Evolutionary conservation across 2,329 filamentous ascomycete species (phyloP).

Genomic region (Colletotrichum sidae): DNA sequence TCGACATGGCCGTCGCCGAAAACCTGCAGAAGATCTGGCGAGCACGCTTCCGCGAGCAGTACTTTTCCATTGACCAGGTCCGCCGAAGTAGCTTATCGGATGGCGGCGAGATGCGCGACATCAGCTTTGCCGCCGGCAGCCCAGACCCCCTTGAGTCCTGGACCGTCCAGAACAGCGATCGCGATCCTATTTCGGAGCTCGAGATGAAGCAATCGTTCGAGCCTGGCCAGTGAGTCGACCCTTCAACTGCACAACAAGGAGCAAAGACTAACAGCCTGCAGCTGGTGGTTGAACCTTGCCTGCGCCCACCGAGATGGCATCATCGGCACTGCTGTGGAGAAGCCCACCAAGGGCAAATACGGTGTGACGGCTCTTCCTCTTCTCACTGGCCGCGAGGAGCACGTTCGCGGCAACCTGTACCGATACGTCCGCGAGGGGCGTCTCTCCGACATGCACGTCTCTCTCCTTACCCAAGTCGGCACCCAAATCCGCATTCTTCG

Average conservation of each 20-base stretch:
- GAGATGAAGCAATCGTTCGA: constrained; percentile 57
- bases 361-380: constrained; percentile 62
- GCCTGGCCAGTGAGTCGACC: constrained; percentile 59
- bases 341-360: constrained; percentile 58
- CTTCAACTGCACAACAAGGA: neutral
- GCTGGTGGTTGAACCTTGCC: constrained; percentile 69
- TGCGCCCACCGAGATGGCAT: constrained; percentile 69
- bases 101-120: constrained; percentile 53
- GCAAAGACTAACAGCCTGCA: constrained; percentile 44
- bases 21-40: constrained; percentile 57
- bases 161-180: constrained; percentile 46
- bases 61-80: constrained; percentile 58
- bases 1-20: constrained; percentile 51
- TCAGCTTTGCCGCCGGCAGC: constrained; percentile 51
- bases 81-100: constrained; percentile 51
- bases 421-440: constrained; percentile 59
- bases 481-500: constrained; percentile 63
- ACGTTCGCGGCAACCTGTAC: constrained; percentile 44
- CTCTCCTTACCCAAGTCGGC: constrained; percentile 62
- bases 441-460: constrained; percentile 59
- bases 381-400: constrained; percentile 63
- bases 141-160: constrained; percentile 49
- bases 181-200: constrained; percentile 51
- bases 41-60: constrained; percentile 56
- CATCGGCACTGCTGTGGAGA: constrained; percentile 56